Conservation (phyloP, 2,329 filamentous ascomycete genomes). For the Scleromitrula shiraiana region DNA sequence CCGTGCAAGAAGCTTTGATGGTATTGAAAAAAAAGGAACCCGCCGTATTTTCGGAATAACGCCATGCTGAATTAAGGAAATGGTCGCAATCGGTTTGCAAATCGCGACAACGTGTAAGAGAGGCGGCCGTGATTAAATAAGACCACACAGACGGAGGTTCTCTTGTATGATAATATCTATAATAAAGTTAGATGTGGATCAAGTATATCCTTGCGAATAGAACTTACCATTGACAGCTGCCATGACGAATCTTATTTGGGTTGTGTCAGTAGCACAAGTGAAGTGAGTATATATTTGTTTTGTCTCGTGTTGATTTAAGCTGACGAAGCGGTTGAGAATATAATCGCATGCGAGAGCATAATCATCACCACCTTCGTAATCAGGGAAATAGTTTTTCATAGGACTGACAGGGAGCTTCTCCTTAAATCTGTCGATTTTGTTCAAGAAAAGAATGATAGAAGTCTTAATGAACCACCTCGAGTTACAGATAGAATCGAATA, state of each 20-base stretch:
- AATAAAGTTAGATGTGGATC: constrained; percentile 34
- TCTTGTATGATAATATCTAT: constrained; percentile 99
- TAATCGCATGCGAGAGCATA: constrained; percentile 96
- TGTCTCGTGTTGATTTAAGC: constrained; percentile 96
- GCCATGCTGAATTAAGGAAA: constrained; percentile 26
- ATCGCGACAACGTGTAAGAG: constrained; percentile 2
- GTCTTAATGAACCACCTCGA: constrained; percentile 88
- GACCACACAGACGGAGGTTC: constrained; percentile 91
- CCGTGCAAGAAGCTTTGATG: constrained; percentile 20
- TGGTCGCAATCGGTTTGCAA: constrained; percentile 1
- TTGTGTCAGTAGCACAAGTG: constrained; percentile 96
- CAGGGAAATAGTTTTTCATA: constrained; percentile 85
- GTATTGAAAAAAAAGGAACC: constrained; percentile 26
- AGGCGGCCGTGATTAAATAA: constrained; percentile 57
- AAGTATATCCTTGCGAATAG: neutral
- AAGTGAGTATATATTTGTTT: constrained; percentile 99
- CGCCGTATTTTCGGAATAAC: constrained; percentile 27
- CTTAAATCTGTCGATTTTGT: constrained; percentile 87
- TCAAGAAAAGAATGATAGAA: constrained; percentile 80
- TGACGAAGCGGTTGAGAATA: constrained; percentile 97
- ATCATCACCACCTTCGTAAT: constrained; percentile 91
- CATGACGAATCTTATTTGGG: constrained; percentile 99
- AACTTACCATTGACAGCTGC: constrained; percentile 90
- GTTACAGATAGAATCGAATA: constrained; percentile 84
- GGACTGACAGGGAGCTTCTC: constrained; percentile 74